Conservation (phyloP, 495 filamentous ascomycete species). For the Extremus antarcticus region DNA sequence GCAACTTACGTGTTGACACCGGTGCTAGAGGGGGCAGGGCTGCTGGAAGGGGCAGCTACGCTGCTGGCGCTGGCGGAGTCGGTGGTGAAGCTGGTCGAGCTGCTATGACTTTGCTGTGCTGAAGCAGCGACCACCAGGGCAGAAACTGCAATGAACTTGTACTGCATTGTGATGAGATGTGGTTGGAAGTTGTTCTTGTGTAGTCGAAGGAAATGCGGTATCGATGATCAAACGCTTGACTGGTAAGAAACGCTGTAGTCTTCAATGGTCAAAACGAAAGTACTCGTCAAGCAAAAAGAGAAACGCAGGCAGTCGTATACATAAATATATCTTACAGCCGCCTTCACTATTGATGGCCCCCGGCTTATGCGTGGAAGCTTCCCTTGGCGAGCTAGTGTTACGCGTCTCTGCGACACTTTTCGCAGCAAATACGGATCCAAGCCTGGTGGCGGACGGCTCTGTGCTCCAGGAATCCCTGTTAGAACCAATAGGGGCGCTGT, state of each 20-base stretch:
- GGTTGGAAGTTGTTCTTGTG: not conserved
- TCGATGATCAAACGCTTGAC: not conserved
- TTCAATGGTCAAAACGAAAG: not conserved
- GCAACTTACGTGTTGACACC: slow-evolving; percentile 6
- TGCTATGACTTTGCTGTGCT: slow-evolving; percentile 2
- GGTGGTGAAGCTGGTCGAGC: not conserved
- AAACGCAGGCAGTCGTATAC: not conserved
- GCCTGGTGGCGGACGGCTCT: not conserved
- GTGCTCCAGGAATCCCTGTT: not conserved
- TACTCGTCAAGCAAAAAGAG: not conserved
- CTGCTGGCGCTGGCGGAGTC: not conserved
- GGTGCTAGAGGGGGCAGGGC: not conserved
- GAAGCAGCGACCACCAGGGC: slow-evolving; percentile 18
- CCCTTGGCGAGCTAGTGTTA: not conserved
- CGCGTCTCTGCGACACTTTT: not conserved
- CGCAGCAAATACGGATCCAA: not conserved
- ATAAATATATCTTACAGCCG: not conserved
- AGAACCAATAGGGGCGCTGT: not conserved
- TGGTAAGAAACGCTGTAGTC: not conserved
- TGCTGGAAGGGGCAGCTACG: not conserved
- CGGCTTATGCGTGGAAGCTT: not conserved
- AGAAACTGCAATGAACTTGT: slow-evolving; percentile 17
- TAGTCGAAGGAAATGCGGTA: no score
- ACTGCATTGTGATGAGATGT: slow-evolving; percentile 20
- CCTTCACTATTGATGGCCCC: not conserved